Evolutionary conservation across 495 filamentous ascomycete species (phyloP).

Genomic region (Xeromyces bisporus): DNA sequence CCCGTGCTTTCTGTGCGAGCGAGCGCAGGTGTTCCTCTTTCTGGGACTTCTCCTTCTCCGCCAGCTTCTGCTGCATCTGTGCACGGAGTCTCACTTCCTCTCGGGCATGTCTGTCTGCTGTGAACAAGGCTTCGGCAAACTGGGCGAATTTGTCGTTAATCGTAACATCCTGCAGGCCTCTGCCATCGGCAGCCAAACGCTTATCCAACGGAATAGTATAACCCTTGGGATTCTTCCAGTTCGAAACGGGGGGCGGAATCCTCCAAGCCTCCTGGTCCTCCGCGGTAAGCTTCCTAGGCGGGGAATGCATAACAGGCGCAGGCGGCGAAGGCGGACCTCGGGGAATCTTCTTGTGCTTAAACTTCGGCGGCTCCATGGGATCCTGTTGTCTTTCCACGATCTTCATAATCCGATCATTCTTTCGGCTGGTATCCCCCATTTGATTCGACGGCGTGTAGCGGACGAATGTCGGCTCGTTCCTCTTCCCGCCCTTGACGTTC

Average conservation of each 20-base stretch:
- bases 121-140: slow-evolving; percentile 86
- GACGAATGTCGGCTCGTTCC: slow-evolving; percentile 81
- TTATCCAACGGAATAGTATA: slow-evolving; percentile 96
- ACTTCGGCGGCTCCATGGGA: slow-evolving; percentile 96
- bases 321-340: slow-evolving; percentile 85
- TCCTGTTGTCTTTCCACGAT: slow-evolving; percentile 90
- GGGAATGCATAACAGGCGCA: slow-evolving; percentile 88
- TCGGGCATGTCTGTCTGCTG: slow-evolving; percentile 83
- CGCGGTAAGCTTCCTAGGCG: slow-evolving; percentile 84
- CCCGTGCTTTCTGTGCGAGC: slow-evolving; percentile 81
- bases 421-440: slow-evolving; percentile 79
- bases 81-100: slow-evolving; percentile 89
- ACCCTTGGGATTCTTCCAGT: slow-evolving; percentile 99
- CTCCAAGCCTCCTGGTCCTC: slow-evolving; percentile 96
- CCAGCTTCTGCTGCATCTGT: slow-evolving; percentile 88
- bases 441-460: slow-evolving; percentile 91
- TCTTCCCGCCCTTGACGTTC: slow-evolving; percentile 61
- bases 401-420: slow-evolving; percentile 95
- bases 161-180: slow-evolving; percentile 81
- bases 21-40: slow-evolving; percentile 87
- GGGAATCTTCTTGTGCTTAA: slow-evolving; percentile 97
- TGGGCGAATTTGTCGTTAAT: slow-evolving; percentile 99
- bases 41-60: slow-evolving; percentile 86
- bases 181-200: slow-evolving; percentile 86
- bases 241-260: slow-evolving; percentile 85